phyloP scores from a whole-genome alignment of 2,329 filamentous ascomycete species.

The Neurospora sp. region DNA sequence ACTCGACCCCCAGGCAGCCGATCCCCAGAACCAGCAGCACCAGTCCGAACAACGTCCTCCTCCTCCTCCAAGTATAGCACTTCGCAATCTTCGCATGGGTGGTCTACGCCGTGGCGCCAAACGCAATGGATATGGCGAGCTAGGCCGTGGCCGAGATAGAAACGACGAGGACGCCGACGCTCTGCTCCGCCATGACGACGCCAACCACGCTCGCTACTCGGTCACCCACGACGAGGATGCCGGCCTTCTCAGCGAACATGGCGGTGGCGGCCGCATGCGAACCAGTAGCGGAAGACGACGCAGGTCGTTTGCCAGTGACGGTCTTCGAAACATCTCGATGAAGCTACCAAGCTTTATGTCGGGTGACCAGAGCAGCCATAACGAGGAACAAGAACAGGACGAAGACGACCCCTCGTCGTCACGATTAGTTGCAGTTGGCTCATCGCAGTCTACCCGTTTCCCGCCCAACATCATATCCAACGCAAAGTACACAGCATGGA shows the following conservation, averaged over 20 bases:
- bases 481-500: constrained; percentile 93
- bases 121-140: constrained; percentile 48
- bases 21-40: constrained; percentile 29
- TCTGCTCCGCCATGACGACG: constrained; percentile 49
- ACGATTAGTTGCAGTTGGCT: constrained; percentile 66
- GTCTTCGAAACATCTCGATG: constrained; percentile 36
- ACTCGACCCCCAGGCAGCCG: constrained; percentile 52
- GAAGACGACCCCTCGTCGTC: constrained; percentile 59
- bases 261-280: constrained; percentile 6
- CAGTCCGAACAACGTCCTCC: constrained; percentile 34
- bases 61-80: constrained; percentile 49
- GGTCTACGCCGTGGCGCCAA: constrained; percentile 47
- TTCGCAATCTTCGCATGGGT: constrained; percentile 61
- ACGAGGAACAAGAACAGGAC: constrained; percentile 39
- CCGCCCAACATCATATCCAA: constrained; percentile 90
- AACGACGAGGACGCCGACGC: constrained; percentile 56
- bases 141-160: constrained; percentile 45
- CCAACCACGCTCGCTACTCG: constrained; percentile 30
- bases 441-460: constrained; percentile 62
- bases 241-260: constrained; percentile 51
- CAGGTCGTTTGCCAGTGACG: constrained; percentile 30
- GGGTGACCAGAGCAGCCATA: constrained; percentile 27
- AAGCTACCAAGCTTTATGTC: constrained; percentile 61
- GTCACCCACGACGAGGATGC: constrained; percentile 60
- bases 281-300: constrained; percentile 21